Evolutionary conservation across 148 eudicot species (phyloP).

Genomic region (Amaranthus cruentus): DNA sequence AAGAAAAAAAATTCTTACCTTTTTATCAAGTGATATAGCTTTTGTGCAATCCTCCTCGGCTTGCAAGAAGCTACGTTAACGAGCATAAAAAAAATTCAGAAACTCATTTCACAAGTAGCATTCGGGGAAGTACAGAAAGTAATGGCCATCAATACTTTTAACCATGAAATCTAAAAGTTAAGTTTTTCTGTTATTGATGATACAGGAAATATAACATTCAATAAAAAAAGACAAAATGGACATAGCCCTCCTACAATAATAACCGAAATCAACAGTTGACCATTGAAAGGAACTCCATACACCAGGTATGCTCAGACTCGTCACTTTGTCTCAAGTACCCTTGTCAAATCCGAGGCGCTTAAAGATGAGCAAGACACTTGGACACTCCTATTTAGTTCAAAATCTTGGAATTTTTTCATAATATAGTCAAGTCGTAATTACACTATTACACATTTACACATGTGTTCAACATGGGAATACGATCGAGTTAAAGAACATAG

Average conservation of each 20-base stretch:
- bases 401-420: no score
- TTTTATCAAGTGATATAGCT: slow-evolving; percentile 78
- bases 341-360: no score
- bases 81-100: slow-evolving; percentile 3
- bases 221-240: not conserved
- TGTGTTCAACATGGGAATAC: no score
- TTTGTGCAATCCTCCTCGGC: slow-evolving; percentile 78
- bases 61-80: slow-evolving; percentile 53
- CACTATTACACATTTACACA: no score
- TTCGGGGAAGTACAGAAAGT: not conserved
- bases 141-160: not conserved
- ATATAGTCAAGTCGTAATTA: no score
- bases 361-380: no score
- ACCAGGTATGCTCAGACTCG: not conserved
- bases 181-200: not conserved
- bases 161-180: not conserved
- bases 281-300: not conserved
- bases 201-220: not conserved
- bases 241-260: not conserved
- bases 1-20: slow-evolving; percentile 35
- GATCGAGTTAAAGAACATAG: no score
- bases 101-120: not conserved
- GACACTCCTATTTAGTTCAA: no score
- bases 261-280: not conserved
- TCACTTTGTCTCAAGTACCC: no score